These are phyloP conservation scores for Phyllosticta capitalensis DNA, from an alignment of 2,329 filamentous ascomycete genomes.

Conservation along the genomic window DNA sequence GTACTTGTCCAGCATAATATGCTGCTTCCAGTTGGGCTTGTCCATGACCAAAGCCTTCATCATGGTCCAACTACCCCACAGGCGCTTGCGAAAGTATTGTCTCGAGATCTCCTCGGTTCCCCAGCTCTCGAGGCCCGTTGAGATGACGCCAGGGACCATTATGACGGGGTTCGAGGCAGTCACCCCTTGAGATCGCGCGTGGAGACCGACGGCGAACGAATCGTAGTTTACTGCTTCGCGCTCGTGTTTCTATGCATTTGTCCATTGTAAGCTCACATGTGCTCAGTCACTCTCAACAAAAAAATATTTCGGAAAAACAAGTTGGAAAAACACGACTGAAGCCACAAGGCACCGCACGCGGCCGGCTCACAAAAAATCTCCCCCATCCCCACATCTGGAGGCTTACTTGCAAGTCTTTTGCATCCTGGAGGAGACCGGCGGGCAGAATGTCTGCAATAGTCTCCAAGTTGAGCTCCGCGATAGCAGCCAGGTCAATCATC, in stretches of 20 bases:
- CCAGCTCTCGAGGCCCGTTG: slow-evolving; percentile 94
- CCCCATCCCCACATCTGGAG: slow-evolving; percentile 9
- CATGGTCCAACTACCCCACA: slow-evolving; percentile 99
- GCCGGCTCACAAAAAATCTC: neutral
- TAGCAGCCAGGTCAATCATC: slow-evolving; percentile 71
- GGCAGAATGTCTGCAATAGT: slow-evolving; percentile 80
- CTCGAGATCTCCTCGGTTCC: slow-evolving; percentile 70
- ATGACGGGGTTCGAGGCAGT: slow-evolving; percentile 78
- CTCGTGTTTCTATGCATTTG: slow-evolving; percentile 60
- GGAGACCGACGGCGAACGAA: slow-evolving; percentile 81
- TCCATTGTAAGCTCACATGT: neutral
- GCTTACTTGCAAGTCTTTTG: slow-evolving; percentile 70
- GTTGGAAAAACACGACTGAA: slow-evolving; percentile 2
- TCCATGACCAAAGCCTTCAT: slow-evolving; percentile 90
- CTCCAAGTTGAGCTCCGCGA: slow-evolving; percentile 67
- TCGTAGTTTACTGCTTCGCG: slow-evolving; percentile 85
- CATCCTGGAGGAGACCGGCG: slow-evolving; percentile 74
- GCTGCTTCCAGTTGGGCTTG: slow-evolving; percentile 88
- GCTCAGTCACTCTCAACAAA: neutral
- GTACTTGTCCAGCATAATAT: slow-evolving; percentile 90
- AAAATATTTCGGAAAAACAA: neutral
- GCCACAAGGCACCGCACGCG: neutral
- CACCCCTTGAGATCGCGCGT: slow-evolving; percentile 72
- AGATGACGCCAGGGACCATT: slow-evolving; percentile 97
- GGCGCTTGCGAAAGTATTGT: slow-evolving; percentile 83